phyloP scores from a whole-genome alignment of 805 yeast genomes.

The Suhomyces faveliae region DNA sequence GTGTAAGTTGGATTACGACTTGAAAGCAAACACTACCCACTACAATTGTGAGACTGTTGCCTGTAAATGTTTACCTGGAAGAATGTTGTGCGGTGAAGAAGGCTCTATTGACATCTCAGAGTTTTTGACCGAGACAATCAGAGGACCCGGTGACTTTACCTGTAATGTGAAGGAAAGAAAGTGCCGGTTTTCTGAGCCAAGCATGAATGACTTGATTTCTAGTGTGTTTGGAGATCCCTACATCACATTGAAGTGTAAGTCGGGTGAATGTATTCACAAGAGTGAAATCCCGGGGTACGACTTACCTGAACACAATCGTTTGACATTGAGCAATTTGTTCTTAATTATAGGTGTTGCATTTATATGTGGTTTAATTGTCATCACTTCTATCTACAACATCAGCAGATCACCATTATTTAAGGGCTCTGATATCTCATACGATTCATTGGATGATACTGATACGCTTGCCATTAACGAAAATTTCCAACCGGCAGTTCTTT shows the following conservation, averaged over 20 bases:
- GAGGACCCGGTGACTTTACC: constrained; percentile 89
- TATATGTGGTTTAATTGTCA: constrained; percentile 42
- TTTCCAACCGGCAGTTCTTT: constrained; percentile 65
- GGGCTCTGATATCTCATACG: constrained; percentile 25
- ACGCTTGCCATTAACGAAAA: constrained; percentile 46
- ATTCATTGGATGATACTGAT: constrained; percentile 29
- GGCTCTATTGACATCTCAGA: constrained; percentile 96
- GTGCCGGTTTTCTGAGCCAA: constrained; percentile 89
- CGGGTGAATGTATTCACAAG: constrained; percentile 91
- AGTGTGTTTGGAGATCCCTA: constrained; percentile 94
- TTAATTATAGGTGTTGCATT: constrained; percentile 44
- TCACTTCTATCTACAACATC: constrained; percentile 47
- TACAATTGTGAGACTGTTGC: constrained; percentile 74
- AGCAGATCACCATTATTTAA: constrained; percentile 63
- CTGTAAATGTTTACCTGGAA: constrained; percentile 90
- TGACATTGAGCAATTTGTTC: constrained; percentile 47
- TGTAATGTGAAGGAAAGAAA: constrained; percentile 63
- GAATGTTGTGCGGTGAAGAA: constrained; percentile 89
- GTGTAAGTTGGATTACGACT: constrained; percentile 71
- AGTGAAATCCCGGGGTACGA: constrained; percentile 92
- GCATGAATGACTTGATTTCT: constrained; percentile 88
- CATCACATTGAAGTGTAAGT: constrained; percentile 73
- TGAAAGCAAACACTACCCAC: constrained; percentile 61
- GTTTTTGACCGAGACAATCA: constrained; percentile 82
- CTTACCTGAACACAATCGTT: constrained; percentile 52